Evolutionary conservation across 169 alveolate species (phyloP).

Genomic region (Theileria annulata): DNA sequence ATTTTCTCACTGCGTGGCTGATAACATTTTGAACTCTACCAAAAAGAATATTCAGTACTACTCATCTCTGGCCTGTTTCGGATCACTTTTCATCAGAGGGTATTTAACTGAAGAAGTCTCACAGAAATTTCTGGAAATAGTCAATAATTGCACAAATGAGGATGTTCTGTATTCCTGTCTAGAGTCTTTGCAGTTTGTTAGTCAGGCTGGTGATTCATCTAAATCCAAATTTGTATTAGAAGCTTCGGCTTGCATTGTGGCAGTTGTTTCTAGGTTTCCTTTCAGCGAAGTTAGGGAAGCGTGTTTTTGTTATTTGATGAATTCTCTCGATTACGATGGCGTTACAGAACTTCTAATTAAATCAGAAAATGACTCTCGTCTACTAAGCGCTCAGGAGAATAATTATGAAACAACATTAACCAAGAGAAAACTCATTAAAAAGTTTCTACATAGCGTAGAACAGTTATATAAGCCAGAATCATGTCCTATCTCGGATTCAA

Average conservation of each 20-base stretch:
- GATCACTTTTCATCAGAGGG: slow-evolving; percentile 33
- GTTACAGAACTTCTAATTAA: slow-evolving; percentile 11
- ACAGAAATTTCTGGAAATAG: not conserved
- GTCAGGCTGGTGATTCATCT: not conserved
- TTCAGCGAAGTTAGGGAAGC: slow-evolving; percentile 52
- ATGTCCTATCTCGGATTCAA: not conserved
- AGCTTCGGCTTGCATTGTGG: slow-evolving; percentile 8
- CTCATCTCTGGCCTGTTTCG: slow-evolving; percentile 40
- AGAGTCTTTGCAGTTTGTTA: slow-evolving; percentile 14
- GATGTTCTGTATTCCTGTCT: slow-evolving; percentile 7
- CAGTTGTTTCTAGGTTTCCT: slow-evolving; percentile 35
- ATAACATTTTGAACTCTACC: not conserved
- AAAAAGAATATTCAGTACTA: not conserved
- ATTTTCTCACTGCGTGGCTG: slow-evolving; percentile 16
- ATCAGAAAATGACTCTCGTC: slow-evolving; percentile 14
- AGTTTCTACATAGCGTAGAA: slow-evolving; percentile 12
- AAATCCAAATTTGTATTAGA: slow-evolving; percentile 1
- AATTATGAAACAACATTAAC: slow-evolving; percentile 42
- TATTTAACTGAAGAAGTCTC: slow-evolving; percentile 17
- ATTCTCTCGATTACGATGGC: not conserved
- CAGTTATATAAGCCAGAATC: not conserved
- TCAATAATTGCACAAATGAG: slow-evolving; percentile 21
- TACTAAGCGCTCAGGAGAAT: slow-evolving; percentile 43
- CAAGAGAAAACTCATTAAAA: slow-evolving; percentile 33
- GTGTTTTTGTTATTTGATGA: slow-evolving; percentile 20